Evolutionary conservation across 148 eudicot species (phyloP).

Genomic region (Dianthus caryophyllus): DNA sequence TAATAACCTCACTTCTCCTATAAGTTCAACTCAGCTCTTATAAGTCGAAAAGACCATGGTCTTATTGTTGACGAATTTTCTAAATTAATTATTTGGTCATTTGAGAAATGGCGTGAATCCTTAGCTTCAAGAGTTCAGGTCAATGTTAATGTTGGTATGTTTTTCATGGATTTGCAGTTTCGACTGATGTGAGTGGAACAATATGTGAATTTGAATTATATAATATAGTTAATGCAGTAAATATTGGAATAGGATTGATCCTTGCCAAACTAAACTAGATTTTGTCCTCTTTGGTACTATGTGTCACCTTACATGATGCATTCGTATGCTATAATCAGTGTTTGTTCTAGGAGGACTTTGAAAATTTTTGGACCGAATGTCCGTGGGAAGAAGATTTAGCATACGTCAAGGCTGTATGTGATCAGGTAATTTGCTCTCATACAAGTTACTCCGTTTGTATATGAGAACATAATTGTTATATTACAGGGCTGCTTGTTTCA

Average conservation of each 20-base stretch:
- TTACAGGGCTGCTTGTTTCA: background rate
- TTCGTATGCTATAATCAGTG: slow-evolving; percentile 8
- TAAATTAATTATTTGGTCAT: no score
- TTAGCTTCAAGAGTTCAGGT: no score
- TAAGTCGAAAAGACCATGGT: no score
- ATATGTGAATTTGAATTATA: background rate
- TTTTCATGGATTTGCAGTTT: no score
- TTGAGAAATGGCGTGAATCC: background rate
- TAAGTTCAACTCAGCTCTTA: no score
- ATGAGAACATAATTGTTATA: background rate
- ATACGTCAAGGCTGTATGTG: slow-evolving; percentile 81
- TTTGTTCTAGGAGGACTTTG: slow-evolving; percentile 74
- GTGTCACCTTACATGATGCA: background rate
- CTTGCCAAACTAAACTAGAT: background rate
- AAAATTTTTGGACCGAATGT: slow-evolving; percentile 92
- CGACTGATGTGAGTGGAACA: background rate
- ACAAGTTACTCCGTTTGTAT: no score
- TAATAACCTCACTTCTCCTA: no score
- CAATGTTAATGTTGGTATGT: background rate
- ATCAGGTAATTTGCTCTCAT: slow-evolving; percentile 49
- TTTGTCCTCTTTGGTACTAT: background rate
- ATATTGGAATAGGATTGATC: background rate
- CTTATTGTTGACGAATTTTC: no score
- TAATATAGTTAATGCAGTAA: background rate
- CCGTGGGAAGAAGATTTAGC: slow-evolving; percentile 96